Evolutionary conservation across 352 stramenopile genomes (phyloP).

Genomic region (Ophiocytium majus): DNA sequence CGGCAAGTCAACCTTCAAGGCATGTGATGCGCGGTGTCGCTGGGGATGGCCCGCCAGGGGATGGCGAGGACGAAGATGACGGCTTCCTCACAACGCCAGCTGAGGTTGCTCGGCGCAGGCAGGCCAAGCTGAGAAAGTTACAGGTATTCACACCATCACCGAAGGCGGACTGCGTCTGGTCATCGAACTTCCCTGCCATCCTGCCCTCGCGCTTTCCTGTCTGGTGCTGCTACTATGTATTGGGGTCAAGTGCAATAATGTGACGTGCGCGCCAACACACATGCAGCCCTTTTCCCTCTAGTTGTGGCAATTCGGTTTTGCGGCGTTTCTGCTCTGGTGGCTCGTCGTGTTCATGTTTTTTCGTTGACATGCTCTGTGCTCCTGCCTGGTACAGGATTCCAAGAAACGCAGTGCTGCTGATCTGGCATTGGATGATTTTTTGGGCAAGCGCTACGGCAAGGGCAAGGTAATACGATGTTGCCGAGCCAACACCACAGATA

Average conservation of each 20-base stretch:
- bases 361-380: not conserved
- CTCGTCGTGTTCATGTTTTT: not conserved
- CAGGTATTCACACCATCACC: not conserved
- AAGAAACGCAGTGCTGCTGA: conserved; percentile 1
- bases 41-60: no score
- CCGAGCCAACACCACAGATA: no score
- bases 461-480: no score
- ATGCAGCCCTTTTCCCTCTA: not conserved
- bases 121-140: not conserved
- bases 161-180: no score
- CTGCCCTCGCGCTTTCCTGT: no score
- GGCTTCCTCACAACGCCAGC: not conserved
- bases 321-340: not conserved
- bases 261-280: not conserved
- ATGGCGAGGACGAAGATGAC: not conserved
- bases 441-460: conserved; percentile 24
- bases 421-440: conserved; percentile 14
- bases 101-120: not conserved
- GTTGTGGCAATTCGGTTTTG: not conserved
- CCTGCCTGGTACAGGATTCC: not conserved
- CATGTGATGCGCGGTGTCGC: no score
- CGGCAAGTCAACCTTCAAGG: no score
- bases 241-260: not conserved
- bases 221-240: not conserved
- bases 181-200: no score